A percentile compares a stretch with the other conserved stretches of the same genome.
Evolutionary conservation across 2,329 filamentous ascomycete genomes (phyloP).

Genomic region (Nemania sp.): DNA sequence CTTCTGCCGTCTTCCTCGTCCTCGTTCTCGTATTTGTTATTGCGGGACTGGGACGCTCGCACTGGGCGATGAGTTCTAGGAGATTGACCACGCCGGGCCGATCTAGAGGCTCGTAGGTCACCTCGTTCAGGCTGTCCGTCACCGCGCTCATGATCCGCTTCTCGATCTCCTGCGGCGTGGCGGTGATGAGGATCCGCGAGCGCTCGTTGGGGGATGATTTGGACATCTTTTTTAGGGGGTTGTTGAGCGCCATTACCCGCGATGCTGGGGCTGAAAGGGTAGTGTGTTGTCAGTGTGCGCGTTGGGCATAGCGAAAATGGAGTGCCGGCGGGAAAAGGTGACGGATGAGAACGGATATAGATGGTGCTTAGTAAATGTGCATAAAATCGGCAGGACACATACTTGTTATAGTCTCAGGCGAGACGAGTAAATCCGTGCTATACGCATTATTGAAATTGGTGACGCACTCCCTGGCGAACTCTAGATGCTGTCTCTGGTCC

Average conservation of each 20-base stretch:
- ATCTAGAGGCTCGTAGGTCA: conserved; percentile 70
- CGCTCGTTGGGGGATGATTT: conserved; percentile 75
- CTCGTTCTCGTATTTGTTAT: too few relatives aligned
- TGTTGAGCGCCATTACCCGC: conserved; percentile 85
- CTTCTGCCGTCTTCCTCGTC: conserved; percentile 36
- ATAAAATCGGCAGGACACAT: conserved; percentile 31
- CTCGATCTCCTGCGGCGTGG: conserved; percentile 64
- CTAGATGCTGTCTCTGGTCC: conserved; percentile 91
- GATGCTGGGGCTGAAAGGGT: conserved; percentile 68
- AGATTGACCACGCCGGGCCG: conserved; percentile 89
- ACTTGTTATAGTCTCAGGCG: conserved; percentile 75
- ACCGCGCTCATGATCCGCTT: conserved; percentile 72
- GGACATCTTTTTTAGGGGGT: conserved; percentile 87
- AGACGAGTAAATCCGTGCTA: conserved; percentile 56
- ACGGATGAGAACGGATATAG: neutral
- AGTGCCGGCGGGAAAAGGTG: neutral
- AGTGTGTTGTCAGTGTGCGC: neutral
- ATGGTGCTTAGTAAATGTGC: neutral
- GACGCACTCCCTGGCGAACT: conserved; percentile 86
- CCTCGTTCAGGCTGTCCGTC: conserved; percentile 69
- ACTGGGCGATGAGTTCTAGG: conserved; percentile 75
- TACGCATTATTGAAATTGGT: conserved; percentile 82
- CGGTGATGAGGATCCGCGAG: conserved; percentile 83
- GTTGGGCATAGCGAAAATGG: neutral
- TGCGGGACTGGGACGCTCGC: conserved; percentile 48